Evolutionary conservation across 495 filamentous ascomycete genomes (phyloP).

Genomic region (Parmelia sp.): DNA sequence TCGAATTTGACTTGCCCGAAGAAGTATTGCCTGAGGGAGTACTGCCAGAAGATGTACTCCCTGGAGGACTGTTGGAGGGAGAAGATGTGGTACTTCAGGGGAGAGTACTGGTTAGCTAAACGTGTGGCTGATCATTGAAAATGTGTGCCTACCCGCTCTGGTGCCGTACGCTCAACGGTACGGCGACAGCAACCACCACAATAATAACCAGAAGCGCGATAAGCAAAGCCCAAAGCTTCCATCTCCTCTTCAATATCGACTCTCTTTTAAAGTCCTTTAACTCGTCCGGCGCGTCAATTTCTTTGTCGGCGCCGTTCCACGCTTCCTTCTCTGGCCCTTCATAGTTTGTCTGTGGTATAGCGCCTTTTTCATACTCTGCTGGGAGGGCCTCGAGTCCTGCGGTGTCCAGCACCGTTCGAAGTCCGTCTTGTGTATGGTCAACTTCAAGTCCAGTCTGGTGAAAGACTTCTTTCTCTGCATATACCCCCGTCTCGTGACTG

Average conservation of each 20-base stretch:
- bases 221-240: slow-evolving; percentile 8
- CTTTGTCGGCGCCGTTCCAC: background rate
- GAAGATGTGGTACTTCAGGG: background rate
- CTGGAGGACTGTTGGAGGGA: background rate
- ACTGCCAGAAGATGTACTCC: background rate
- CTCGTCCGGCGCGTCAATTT: background rate
- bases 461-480: background rate
- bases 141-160: background rate
- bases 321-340: slow-evolving; percentile 9
- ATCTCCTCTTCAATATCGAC: background rate
- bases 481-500: background rate
- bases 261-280: background rate
- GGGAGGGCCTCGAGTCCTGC: slow-evolving; percentile 3
- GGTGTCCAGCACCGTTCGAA: background rate
- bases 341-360: background rate
- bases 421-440: background rate
- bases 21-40: background rate
- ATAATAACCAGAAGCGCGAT: background rate
- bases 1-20: background rate
- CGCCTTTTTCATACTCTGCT: background rate
- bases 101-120: background rate
- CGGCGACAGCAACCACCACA: slow-evolving; percentile 5
- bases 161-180: slow-evolving; percentile 2
- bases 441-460: slow-evolving; percentile 7
- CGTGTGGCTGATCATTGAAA: background rate